Evolutionary conservation across 1,284 basidiomycete genomes (phyloP).

Genomic region (Ustilago crameri): DNA sequence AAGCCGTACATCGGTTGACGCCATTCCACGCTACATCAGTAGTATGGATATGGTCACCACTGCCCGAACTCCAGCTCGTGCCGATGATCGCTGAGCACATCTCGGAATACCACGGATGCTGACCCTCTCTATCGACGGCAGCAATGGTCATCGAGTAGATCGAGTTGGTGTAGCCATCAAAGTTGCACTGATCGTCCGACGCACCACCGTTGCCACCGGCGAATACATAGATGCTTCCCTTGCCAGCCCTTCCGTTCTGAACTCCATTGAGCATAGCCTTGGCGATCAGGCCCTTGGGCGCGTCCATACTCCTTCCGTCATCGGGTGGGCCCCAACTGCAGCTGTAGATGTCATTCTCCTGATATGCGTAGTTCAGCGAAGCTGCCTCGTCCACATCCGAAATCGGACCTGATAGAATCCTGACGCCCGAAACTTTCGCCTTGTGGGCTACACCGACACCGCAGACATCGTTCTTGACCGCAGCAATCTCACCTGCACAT

Average conservation of each 20-base stretch:
- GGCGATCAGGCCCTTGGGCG: constrained; percentile 87
- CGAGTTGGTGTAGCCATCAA: constrained; percentile 98
- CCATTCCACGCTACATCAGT: constrained; percentile 80
- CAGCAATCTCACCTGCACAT: constrained; percentile 98
- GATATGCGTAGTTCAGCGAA: constrained; percentile 90
- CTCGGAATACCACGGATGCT: constrained; percentile 97
- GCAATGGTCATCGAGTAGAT: constrained; percentile 97
- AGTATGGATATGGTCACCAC: constrained; percentile 81
- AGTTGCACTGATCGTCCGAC: constrained; percentile 96
- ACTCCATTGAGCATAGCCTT: constrained; percentile 96
- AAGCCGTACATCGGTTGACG: constrained; percentile 81
- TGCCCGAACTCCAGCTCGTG: constrained; percentile 95
- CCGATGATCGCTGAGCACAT: constrained; percentile 96
- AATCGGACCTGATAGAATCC: constrained; percentile 96
- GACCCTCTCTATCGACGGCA: constrained; percentile 88
- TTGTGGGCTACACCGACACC: constrained; percentile 94
- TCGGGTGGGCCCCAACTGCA: constrained; percentile 99
- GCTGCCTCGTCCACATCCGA: constrained; percentile 97
- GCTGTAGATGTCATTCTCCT: constrained; percentile 91
- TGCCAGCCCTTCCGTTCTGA: constrained; percentile 87
- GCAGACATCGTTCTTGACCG: constrained; percentile 92
- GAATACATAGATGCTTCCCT: constrained; percentile 95
- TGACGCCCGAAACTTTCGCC: constrained; percentile 89
- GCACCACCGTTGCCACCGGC: constrained; percentile 96
- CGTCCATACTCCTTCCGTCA: constrained; percentile 94